Evolutionary conservation across 768 basidiomycete genomes (phyloP).

Genomic region (Filobasidium wieringae): DNA sequence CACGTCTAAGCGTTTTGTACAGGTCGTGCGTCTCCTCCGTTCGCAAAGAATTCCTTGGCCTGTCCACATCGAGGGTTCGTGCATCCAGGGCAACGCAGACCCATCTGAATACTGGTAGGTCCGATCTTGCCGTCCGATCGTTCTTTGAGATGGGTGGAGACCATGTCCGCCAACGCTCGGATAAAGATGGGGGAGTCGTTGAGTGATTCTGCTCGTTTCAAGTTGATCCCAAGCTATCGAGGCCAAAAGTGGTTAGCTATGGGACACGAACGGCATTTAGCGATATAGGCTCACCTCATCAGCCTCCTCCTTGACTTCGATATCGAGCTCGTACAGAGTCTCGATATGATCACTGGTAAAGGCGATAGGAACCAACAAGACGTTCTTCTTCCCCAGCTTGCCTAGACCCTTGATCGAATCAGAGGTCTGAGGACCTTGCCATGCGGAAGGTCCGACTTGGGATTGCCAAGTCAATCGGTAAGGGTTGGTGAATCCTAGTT

Average conservation of each 20-base stretch:
- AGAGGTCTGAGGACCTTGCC: slow-evolving; percentile 95
- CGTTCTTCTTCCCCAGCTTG: slow-evolving; percentile 42
- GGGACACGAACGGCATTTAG: not conserved
- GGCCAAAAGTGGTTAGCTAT: slow-evolving; percentile 1
- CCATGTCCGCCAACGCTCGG: slow-evolving; percentile 84
- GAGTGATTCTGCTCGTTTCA: slow-evolving; percentile 75
- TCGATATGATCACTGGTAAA: slow-evolving; percentile 99
- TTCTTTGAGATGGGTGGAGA: slow-evolving; percentile 61
- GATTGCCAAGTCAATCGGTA: slow-evolving; percentile 93
- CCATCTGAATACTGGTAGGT: slow-evolving; percentile 64
- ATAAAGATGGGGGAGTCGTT: slow-evolving; percentile 96
- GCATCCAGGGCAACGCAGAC: slow-evolving; percentile 86
- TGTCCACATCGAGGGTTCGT: slow-evolving; percentile 73
- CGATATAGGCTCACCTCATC: slow-evolving; percentile 54
- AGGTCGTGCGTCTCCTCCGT: slow-evolving; percentile 46
- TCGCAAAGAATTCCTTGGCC: slow-evolving; percentile 80
- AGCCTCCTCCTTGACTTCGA: slow-evolving; percentile 86
- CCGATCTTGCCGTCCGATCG: slow-evolving; percentile 49
- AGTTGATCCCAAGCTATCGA: slow-evolving; percentile 72
- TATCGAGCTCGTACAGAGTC: slow-evolving; percentile 89
- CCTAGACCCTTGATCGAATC: slow-evolving; percentile 64
- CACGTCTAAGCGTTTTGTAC: not conserved
- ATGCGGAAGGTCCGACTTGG: slow-evolving; percentile 90
- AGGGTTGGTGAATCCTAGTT: slow-evolving; percentile 46
- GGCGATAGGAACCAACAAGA: slow-evolving; percentile 79